These are phyloP conservation scores for Ogataea neopini DNA, from an alignment of 805 yeast genomes.

Conservation along the genomic window DNA sequence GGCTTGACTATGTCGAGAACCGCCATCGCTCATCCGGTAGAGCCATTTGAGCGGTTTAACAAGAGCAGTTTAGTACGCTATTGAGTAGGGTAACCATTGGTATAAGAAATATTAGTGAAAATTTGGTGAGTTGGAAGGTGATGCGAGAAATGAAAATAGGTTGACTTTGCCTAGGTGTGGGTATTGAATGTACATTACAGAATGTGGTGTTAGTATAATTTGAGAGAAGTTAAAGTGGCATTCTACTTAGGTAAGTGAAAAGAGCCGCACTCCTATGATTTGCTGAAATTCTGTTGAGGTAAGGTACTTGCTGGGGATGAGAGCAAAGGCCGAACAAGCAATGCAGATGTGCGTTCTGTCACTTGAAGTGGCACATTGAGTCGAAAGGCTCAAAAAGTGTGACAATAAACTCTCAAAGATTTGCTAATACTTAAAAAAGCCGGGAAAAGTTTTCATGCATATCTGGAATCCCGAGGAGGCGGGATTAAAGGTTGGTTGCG, in stretches of 20 bases:
- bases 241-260: too few relatives aligned
- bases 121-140: too few relatives aligned
- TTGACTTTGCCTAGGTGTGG: too few relatives aligned
- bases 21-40: too few relatives aligned
- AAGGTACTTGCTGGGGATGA: neutral
- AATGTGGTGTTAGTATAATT: neutral
- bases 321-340: constrained; percentile 6
- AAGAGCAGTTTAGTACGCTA: neutral
- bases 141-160: too few relatives aligned
- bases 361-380: neutral
- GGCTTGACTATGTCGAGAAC: too few relatives aligned
- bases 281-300: too few relatives aligned
- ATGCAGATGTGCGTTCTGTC: neutral
- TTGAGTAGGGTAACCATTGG: neutral
- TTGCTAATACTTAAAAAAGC: neutral
- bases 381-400: neutral
- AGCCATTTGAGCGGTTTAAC: neutral
- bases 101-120: too few relatives aligned
- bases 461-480: constrained; percentile 2
- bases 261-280: neutral
- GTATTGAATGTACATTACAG: too few relatives aligned
- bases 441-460: constrained; percentile 1
- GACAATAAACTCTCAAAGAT: neutral
- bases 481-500: neutral
- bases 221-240: too few relatives aligned